A percentile compares a stretch with the other conserved stretches of the same genome.
phyloP scores from a whole-genome alignment of 305 asterid species.

The Petunia hybrid region DNA sequence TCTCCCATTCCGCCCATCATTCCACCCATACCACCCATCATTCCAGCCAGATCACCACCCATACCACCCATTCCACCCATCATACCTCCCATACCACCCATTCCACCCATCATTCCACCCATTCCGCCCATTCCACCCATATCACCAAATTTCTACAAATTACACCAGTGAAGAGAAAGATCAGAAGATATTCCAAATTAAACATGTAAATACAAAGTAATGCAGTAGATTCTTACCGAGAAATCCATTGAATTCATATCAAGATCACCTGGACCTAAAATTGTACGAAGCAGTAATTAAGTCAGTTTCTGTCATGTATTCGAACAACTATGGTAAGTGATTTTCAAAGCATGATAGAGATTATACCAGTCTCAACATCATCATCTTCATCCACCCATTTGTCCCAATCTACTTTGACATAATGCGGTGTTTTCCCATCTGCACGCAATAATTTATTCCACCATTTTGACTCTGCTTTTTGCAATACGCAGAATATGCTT shows the following conservation, averaged over 20 bases:
- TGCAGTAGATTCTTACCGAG: slow-evolving; percentile 57
- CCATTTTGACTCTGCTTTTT: slow-evolving; percentile 90
- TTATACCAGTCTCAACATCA: slow-evolving; percentile 52
- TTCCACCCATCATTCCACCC: slow-evolving; percentile 32
- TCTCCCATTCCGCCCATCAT: slow-evolving; percentile 46
- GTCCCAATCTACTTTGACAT: slow-evolving; percentile 96
- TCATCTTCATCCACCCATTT: slow-evolving; percentile 97
- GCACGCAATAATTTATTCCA: slow-evolving; percentile 81
- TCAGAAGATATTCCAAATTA: slow-evolving; percentile 19
- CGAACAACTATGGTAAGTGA: slow-evolving; percentile 1
- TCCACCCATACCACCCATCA: slow-evolving; percentile 38
- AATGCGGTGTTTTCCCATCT: slow-evolving; percentile 79
- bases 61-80: slow-evolving; percentile 41
- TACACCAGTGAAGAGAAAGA: neutral
- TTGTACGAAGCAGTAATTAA: slow-evolving; percentile 25
- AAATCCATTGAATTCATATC: slow-evolving; percentile 92
- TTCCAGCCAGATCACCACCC: slow-evolving; percentile 33
- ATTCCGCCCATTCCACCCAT: slow-evolving; percentile 47
- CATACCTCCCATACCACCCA: slow-evolving; percentile 37
- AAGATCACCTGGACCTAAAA: slow-evolving; percentile 64
- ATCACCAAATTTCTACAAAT: slow-evolving; percentile 37
- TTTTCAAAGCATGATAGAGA: neutral
- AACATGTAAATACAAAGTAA: neutral
- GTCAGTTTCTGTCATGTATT: slow-evolving; percentile 8
- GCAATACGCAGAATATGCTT: slow-evolving; percentile 73